Evolutionary conservation across 1,284 basidiomycete genomes (phyloP).

Genomic region (Lentinula novae-zelandiae): DNA sequence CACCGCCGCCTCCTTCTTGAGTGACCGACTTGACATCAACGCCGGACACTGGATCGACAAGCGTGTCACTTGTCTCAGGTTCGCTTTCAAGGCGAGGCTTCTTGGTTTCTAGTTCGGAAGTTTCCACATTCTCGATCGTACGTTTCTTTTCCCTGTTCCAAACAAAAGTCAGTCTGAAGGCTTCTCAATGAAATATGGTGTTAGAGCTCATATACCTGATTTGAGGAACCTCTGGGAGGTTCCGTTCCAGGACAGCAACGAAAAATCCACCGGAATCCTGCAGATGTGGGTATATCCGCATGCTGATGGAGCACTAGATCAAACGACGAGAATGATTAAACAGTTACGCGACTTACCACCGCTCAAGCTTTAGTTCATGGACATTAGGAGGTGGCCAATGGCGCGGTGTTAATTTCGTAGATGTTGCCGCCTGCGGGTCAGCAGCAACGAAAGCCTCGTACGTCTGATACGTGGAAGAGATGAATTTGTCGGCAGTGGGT

Average conservation of each 20-base stretch:
- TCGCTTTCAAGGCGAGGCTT: conserved; percentile 23
- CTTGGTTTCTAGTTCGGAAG: conserved; percentile 38
- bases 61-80: background rate
- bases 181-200: background rate
- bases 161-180: background rate
- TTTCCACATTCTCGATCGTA: conserved; percentile 34
- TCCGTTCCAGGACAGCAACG: conserved; percentile 81
- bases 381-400: conserved; percentile 81
- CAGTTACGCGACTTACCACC: conserved; percentile 51
- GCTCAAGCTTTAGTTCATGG: conserved; percentile 55
- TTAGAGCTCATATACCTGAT: conserved; percentile 20
- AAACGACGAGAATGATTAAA: background rate
- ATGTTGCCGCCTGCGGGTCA: conserved; percentile 39
- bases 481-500: conserved; percentile 53
- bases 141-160: conserved; percentile 43
- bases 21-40: conserved; percentile 1
- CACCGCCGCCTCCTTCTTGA: conserved; percentile 18
- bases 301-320: conserved; percentile 35
- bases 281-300: conserved; percentile 91
- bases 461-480: conserved; percentile 43
- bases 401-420: conserved; percentile 61
- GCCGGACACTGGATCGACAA: conserved; percentile 11
- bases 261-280: conserved; percentile 99
- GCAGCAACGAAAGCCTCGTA: conserved; percentile 54
- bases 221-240: conserved; percentile 17